phyloP scores from a whole-genome alignment of 306 rosid species.

The Medicago ruthenica region DNA sequence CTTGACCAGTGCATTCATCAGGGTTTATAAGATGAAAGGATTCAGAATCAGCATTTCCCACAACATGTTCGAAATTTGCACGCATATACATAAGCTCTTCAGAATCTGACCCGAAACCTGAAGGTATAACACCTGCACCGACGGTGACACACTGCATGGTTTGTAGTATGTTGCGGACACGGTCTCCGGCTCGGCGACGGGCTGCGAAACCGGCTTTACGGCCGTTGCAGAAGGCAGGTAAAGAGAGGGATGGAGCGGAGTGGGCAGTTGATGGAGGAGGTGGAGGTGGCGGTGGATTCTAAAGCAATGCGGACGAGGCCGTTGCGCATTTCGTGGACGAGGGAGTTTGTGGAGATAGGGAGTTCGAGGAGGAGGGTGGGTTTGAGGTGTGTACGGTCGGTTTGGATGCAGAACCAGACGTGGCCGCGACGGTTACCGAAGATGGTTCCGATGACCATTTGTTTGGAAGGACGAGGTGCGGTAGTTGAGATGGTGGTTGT shows the following conservation, averaged over 20 bases:
- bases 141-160: conserved; percentile 87
- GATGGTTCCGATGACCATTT: conserved; percentile 89
- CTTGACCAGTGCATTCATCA: conserved; percentile 85
- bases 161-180: conserved; percentile 60
- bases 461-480: conserved; percentile 64
- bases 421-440: conserved; percentile 87
- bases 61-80: conserved; percentile 87
- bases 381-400: conserved; percentile 63
- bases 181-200: conserved; percentile 56
- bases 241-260: conserved; percentile 77
- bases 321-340: conserved; percentile 82
- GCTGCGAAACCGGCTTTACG: conserved; percentile 71
- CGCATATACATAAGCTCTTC: conserved; percentile 90
- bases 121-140: conserved; percentile 83
- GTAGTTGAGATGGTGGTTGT: background rate
- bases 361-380: conserved; percentile 81
- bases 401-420: conserved; percentile 86
- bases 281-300: conserved; percentile 54
- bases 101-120: conserved; percentile 53
- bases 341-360: conserved; percentile 69
- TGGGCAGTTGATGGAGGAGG: conserved; percentile 47
- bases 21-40: conserved; percentile 93
- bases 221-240: conserved; percentile 78
- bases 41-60: conserved; percentile 83
- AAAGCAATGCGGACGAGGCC: conserved; percentile 87